Conservation (phyloP, 1,284 basidiomycete genomes). For the Singerocomus inundabilis region DNA sequence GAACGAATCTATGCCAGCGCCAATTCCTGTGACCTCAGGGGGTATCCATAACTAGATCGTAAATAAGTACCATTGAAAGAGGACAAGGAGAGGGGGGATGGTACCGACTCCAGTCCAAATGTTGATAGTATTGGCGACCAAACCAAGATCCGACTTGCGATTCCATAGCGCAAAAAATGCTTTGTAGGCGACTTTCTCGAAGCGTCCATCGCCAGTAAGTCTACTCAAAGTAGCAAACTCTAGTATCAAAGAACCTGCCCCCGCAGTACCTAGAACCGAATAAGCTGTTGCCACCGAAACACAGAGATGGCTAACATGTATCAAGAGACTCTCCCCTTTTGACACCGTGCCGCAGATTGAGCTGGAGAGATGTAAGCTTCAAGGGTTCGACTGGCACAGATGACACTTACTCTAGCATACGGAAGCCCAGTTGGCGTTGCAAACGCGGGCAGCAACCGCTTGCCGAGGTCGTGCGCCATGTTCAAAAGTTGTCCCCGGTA, state of each 20-base stretch:
- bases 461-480: constrained; percentile 83
- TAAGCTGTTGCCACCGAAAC: constrained; percentile 12
- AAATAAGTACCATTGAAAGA: constrained; percentile 5
- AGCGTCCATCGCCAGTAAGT: constrained; percentile 82
- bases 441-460: constrained; percentile 85
- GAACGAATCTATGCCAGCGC: constrained; percentile 92
- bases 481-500: constrained; percentile 73
- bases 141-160: constrained; percentile 73
- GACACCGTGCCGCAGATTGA: constrained; percentile 75
- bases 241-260: constrained; percentile 86
- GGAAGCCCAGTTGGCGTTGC: constrained; percentile 85
- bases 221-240: constrained; percentile 92
- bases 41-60: constrained; percentile 57
- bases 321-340: constrained; percentile 68
- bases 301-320: constrained; percentile 58
- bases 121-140: constrained; percentile 89
- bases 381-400: constrained; percentile 1
- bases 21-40: constrained; percentile 78
- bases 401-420: constrained; percentile 69
- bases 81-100: background rate
- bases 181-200: constrained; percentile 80
- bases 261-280: constrained; percentile 69
- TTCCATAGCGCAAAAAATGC: constrained; percentile 95
- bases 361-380: constrained; percentile 38
- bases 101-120: constrained; percentile 68